Conservation (phyloP, 2,329 filamentous ascomycete species). For the Alternaria ventricosa region DNA sequence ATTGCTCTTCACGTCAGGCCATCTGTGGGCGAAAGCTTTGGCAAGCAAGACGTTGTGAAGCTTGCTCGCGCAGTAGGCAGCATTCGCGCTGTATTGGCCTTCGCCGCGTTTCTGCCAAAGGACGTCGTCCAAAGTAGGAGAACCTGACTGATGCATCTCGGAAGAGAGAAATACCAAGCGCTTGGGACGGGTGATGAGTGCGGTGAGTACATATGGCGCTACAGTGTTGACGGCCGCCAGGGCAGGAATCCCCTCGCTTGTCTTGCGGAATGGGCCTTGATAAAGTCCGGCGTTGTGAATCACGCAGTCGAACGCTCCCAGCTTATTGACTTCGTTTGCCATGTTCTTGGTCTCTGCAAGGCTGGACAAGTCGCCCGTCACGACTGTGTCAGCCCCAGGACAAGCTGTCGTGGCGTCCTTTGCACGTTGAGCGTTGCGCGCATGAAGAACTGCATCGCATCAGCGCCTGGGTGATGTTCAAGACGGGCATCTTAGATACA, state of each 20-base stretch:
- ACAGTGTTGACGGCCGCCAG: slow-evolving; percentile 64
- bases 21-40: slow-evolving; percentile 59
- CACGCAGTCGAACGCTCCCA: slow-evolving; percentile 61
- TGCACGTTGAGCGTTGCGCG: slow-evolving; percentile 62
- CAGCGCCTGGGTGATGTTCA: neutral
- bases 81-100: slow-evolving; percentile 41
- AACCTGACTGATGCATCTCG: slow-evolving; percentile 58
- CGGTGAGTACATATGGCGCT: slow-evolving; percentile 64
- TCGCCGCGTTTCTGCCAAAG: slow-evolving; percentile 48
- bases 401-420: slow-evolving; percentile 56
- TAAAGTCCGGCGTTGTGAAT: slow-evolving; percentile 66
- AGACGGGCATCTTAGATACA: neutral
- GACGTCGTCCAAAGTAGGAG: slow-evolving; percentile 51
- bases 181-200: slow-evolving; percentile 57
- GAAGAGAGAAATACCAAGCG: slow-evolving; percentile 62
- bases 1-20: slow-evolving; percentile 55
- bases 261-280: slow-evolving; percentile 52
- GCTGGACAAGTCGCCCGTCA: slow-evolving; percentile 62
- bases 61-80: slow-evolving; percentile 63
- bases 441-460: slow-evolving; percentile 55
- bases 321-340: slow-evolving; percentile 58
- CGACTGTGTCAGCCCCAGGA: slow-evolving; percentile 58
- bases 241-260: slow-evolving; percentile 55
- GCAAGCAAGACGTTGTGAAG: slow-evolving; percentile 64
- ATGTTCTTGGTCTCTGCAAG: slow-evolving; percentile 59